Percentiles rank a stretch among this genome's conserved stretches.
Conservation (phyloP, 495 filamentous ascomycete genomes). For the Penicillium dipodomyicola region DNA sequence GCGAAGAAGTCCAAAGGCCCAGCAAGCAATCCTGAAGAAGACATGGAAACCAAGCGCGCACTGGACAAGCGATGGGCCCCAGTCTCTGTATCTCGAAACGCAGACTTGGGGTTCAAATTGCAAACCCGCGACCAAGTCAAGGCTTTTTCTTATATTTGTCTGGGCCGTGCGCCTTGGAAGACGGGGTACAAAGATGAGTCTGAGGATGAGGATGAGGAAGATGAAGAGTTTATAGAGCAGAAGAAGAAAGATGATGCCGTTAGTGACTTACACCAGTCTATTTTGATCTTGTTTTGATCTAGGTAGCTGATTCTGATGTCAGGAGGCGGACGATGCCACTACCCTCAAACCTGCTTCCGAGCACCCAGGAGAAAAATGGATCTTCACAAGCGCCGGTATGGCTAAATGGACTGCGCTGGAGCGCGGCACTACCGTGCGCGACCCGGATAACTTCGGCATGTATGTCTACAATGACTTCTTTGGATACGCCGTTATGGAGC, state of each 20-base stretch:
- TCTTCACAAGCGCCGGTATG: neutral
- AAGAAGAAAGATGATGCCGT: neutral
- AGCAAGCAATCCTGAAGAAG: neutral
- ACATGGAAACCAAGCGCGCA: neutral
- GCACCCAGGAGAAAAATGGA: slow-evolving; percentile 1
- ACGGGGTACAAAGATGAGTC: neutral
- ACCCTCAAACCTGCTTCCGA: neutral
- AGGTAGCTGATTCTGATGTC: neutral
- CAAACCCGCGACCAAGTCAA: neutral
- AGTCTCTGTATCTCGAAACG: slow-evolving; percentile 1
- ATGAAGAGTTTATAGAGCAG: neutral
- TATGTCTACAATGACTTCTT: slow-evolving; percentile 40
- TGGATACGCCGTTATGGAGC: slow-evolving; percentile 39
- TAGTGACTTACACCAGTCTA: neutral
- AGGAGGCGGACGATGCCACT: neutral
- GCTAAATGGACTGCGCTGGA: neutral
- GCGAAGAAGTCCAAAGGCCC: slow-evolving; percentile 2
- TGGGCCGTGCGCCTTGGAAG: neutral
- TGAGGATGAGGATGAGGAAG: neutral
- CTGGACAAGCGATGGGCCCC: neutral
- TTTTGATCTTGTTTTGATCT: too few species aligned
- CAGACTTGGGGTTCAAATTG: neutral
- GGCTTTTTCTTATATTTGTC: neutral
- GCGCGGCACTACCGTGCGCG: slow-evolving; percentile 9
- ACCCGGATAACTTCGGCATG: slow-evolving; percentile 41